Conservation (phyloP, 306 rosid species). For the Quercus glauca region DNA sequence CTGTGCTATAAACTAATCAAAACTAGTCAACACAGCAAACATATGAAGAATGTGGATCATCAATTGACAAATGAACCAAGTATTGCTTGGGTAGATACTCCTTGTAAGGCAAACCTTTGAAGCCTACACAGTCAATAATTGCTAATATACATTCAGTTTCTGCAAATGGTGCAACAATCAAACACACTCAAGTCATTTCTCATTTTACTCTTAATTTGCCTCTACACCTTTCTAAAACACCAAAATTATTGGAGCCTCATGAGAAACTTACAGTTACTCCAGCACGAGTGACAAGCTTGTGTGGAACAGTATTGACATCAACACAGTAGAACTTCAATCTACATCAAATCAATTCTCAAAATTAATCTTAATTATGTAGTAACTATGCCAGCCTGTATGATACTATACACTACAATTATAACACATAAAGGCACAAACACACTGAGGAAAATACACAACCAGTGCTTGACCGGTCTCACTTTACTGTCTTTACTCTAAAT, state of each 20-base stretch:
- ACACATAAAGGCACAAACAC: not conserved
- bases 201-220: too few species aligned
- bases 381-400: not conserved
- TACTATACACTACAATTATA: not conserved
- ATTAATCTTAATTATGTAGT: slow-evolving; percentile 9
- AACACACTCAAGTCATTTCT: too few species aligned
- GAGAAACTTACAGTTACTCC: slow-evolving; percentile 80
- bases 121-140: not conserved
- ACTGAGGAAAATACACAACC: not conserved
- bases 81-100: not conserved
- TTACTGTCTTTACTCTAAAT: not conserved
- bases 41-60: not conserved
- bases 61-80: not conserved
- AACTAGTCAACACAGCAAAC: not conserved
- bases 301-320: slow-evolving; percentile 73
- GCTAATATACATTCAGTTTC: too few species aligned
- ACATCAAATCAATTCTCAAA: slow-evolving; percentile 27
- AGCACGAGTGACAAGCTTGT: slow-evolving; percentile 76
- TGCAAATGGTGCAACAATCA: not conserved
- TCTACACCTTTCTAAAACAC: not conserved
- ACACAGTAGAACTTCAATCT: slow-evolving; percentile 72
- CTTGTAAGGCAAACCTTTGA: not conserved
- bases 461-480: not conserved
- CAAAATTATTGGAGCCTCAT: not conserved
- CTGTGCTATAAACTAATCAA: not conserved